Evolutionary conservation across 2,329 filamentous ascomycete genomes (phyloP), one percentile per base, ranked within the genome.

Genomic region (Penicillium sp.): DNA sequence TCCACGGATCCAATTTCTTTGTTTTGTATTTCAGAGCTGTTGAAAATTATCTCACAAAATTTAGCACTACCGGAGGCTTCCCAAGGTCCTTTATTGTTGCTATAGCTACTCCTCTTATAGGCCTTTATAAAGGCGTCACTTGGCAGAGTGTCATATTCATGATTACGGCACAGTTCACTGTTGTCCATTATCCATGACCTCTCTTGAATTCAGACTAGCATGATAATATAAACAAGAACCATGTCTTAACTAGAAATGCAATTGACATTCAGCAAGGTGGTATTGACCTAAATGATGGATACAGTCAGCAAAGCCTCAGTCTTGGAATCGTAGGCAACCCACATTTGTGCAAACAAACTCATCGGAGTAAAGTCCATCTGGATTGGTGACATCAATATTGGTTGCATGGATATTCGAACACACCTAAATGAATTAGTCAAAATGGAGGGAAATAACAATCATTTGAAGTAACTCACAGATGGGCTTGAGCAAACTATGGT

Each of bases 401-500:
- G 70, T 68, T 0, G 75, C 74, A 11, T 74, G 74, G 61, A 87
- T 86, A 57, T 84, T 77, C 7, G 68, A 72, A 61, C 71, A 74
- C 8, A 71, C 69, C 71, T 73, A 53, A 13, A 16, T 10, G 7
- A 0, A 24, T 50, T 19, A 41, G 33, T 33, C 21, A 52, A 19
- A 16, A 26, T 19, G 11, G 0, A 21, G 37, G 13, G 48, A 14
- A 49, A 48, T 10, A 10, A 1, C 5, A 26, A 26, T 11, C 1
- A 3, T 11, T 26, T 16, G 1, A 31, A 19, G 7, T 9, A 66
- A 73, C 82, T 78, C 26, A 83, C 83, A 19, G 70, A 72, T 3
- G 72, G 68, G 52, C 77, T 80, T 41, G 78, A 81, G 57, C 80
- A 82, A 9, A 81, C 76, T 53, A 82, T 72, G 2, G 74, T 79